Base-by-base conservation (phyloP, 2,329 filamentous ascomycete genomes). In the Fusarium secorum region DNA sequence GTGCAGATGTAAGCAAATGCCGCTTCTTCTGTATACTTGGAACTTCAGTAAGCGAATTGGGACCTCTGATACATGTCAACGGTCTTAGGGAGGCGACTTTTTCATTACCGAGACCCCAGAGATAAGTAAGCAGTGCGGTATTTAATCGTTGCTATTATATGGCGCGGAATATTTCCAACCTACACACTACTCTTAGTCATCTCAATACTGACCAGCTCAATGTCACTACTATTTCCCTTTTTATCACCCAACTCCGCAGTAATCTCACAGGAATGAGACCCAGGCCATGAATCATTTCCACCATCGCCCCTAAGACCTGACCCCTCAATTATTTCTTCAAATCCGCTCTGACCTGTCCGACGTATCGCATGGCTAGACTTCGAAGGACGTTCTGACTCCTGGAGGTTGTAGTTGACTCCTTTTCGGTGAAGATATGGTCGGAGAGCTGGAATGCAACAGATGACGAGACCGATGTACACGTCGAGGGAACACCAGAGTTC, bases 401-500 rank as follows among this genome's bases (percentile, higher is more conserved):
- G 18, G 4, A 60, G 36, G 15, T 22, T 36, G 35, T 73, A 73
- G 2, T 61, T 54, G 17, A 39, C 36, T 17, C 28, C 54, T 11
- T 63, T 63, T 9, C 48, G 17, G 8, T 45, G 60, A 9, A 75
- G 68, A 4, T 70, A 75, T 5, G 73, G 73, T 4, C 73, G 56
- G 0, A 75, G 65, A 15, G 73, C 63, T 0, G 73, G 73, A 3
- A 74, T 57, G 4, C 71, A 75, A 3, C 71, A 70, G 3, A 75
- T 51, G 4, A 75, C 68, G 1, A 75, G 60, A 2, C 71, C 67
- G 3, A 75, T 54, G 5, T 73, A 66, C 9, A 41, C 55, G 1
- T 75, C 73, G 7, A 75, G 59, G 2, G 54, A 35, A n/a, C 70
- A 70, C 70, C 73, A 75, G 6, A 75, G 38, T 33, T 63, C 70